Base-by-base conservation (phyloP, 2,329 filamentous ascomycete species). In the Hymenoscyphus linearis region DNA sequence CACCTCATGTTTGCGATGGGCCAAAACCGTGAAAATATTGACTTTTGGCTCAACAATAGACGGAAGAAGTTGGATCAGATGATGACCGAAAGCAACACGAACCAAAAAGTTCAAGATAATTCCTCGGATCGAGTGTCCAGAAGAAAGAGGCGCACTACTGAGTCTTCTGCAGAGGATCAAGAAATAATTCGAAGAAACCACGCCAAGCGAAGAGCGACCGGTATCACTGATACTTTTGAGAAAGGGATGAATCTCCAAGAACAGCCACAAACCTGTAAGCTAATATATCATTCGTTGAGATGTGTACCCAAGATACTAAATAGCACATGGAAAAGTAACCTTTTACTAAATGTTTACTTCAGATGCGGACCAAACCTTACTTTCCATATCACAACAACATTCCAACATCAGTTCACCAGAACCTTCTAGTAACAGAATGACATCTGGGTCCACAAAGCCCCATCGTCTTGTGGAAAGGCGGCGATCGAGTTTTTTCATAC, bases 1-100 rank as follows among this genome's bases (percentile, higher is more conserved):
- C 59, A 64, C 55, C 54, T 68, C 7, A 65, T 69, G 55, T 5
- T 52, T 14, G 60, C 63, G 31, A 67, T 70, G 64, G 60, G 58
- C 9, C 53, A 65, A 7, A 44, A 40, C 35, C 31, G 52, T 0
- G 59, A 63, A 12, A 37, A 13, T 52, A 37, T 37, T 14, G 18
- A 16, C 18, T 44, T 40, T 18, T 31, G 55, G 25, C 22, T 31
- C 31, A 31, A 31, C 10, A 31, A 31, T 31, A 31, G 31, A 31
- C 2, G 31, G 37, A 9, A n/a, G 16, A 40, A 18, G n/a, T 40
- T 31, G 6, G 31, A 31, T 18, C 16, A n/a, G 16, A 40, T 16
- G 37, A 40, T n/a, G 16, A 18, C 9, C 16, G 4, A 16, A 40
- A n/a, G n/a, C 37, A 18, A 40, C 37, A 22, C 3, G n/a, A 31